These are phyloP conservation scores for Terfezia boudieri DNA, from an alignment of 495 filamentous ascomycete species.

Conservation along the genomic window DNA sequence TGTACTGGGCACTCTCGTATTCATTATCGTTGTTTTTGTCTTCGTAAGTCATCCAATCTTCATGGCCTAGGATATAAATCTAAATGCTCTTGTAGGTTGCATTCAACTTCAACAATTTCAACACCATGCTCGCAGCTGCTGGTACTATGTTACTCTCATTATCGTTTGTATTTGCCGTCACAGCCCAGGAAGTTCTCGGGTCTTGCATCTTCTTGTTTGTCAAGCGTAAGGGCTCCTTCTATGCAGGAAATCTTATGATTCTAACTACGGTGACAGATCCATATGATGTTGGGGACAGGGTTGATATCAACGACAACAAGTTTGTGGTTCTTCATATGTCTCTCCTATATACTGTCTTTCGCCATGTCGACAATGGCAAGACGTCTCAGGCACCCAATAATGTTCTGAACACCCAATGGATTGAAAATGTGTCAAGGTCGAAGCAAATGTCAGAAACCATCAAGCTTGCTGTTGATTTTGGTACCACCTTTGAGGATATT, in stretches of 20 bases:
- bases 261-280: conserved; percentile 12
- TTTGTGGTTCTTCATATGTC: conserved; percentile 84
- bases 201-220: conserved; percentile 97
- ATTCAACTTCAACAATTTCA: conserved; percentile 65
- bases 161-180: conserved; percentile 82
- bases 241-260: no score
- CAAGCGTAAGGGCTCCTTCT: conserved; percentile 47
- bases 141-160: conserved; percentile 84
- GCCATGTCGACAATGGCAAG: conserved; percentile 56
- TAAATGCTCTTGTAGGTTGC: conserved; percentile 29
- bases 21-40: conserved; percentile 61
- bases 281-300: conserved; percentile 79
- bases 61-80: neutral
- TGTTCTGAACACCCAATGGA: conserved; percentile 68
- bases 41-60: conserved; percentile 34
- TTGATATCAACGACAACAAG: conserved; percentile 54
- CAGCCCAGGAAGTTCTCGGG: conserved; percentile 78
- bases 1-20: conserved; percentile 53
- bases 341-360: conserved; percentile 83
- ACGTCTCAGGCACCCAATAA: conserved; percentile 80
- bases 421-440: conserved; percentile 77
- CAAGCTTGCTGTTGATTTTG: conserved; percentile 55
- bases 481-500: conserved; percentile 71
- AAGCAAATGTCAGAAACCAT: conserved; percentile 81
- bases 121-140: conserved; percentile 75